These are phyloP conservation scores for Exophiala phaeomuriformis DNA, from an alignment of 2,329 filamentous ascomycete species.

Conservation along the genomic window DNA sequence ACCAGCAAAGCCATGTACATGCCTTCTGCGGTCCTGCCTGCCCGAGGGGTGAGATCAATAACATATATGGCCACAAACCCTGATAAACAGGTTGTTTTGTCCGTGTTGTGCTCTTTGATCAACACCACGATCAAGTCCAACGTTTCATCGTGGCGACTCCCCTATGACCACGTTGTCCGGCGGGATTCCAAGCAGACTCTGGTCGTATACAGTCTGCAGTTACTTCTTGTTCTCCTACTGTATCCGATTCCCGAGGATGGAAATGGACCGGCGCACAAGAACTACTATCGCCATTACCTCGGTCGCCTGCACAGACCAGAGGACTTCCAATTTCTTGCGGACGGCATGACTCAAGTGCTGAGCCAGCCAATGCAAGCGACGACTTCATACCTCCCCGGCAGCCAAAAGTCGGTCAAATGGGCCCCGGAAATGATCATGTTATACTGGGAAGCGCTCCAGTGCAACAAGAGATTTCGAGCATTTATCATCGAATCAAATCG, in stretches of 20 bases:
- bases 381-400: conserved; percentile 77
- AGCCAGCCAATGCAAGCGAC: conserved; percentile 75
- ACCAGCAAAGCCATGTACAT: conserved; percentile 92
- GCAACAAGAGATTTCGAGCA: conserved; percentile 92
- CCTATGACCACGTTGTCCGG: conserved; percentile 86
- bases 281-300: conserved; percentile 88
- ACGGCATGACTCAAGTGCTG: conserved; percentile 85
- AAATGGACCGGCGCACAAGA: conserved; percentile 62
- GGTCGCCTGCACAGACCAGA: conserved; percentile 84
- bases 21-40: conserved; percentile 68
- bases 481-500: conserved; percentile 96
- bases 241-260: conserved; percentile 79
- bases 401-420: conserved; percentile 72
- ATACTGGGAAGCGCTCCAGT: conserved; percentile 95
- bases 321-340: conserved; percentile 95
- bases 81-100: conserved; percentile 87
- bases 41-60: conserved; percentile 72
- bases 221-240: conserved; percentile 75
- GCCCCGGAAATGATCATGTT: conserved; percentile 94
- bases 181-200: conserved; percentile 84
- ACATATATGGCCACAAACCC: conserved; percentile 82
- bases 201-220: conserved; percentile 84
- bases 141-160: conserved; percentile 84
- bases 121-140: conserved; percentile 97
- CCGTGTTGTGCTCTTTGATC: conserved; percentile 80